Conservation (phyloP, 257 asterid species). For the Perilla frutescens region DNA sequence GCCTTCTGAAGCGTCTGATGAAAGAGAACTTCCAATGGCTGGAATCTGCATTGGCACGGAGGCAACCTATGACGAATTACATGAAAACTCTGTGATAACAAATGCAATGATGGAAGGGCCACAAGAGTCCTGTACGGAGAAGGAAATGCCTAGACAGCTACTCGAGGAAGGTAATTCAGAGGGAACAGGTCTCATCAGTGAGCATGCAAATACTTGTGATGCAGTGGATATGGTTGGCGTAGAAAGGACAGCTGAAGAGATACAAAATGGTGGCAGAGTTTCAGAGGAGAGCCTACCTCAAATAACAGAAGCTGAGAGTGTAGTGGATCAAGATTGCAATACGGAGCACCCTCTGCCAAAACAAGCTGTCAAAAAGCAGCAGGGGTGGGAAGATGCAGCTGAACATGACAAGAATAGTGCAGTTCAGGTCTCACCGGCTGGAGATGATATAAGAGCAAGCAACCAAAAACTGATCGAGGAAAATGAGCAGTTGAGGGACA, state of each 20-base stretch:
- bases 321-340: slow-evolving; percentile 2
- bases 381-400: no score
- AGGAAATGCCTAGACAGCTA: slow-evolving; percentile 5
- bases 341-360: background rate
- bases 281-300: background rate
- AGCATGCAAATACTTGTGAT: slow-evolving; percentile 3
- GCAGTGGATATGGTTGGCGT: background rate
- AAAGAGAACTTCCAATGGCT: background rate
- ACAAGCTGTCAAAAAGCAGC: slow-evolving; percentile 16
- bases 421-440: background rate
- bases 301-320: background rate
- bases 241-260: background rate
- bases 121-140: background rate
- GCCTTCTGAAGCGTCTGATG: slow-evolving; percentile 15
- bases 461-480: slow-evolving; percentile 58
- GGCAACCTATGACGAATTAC: background rate
- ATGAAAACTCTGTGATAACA: background rate
- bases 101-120: slow-evolving; percentile 2
- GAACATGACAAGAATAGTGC: background rate
- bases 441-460: slow-evolving; percentile 32
- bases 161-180: background rate
- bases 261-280: background rate
- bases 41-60: background rate
- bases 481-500: slow-evolving; percentile 60
- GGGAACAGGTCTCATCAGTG: background rate